Conservation (phyloP, 1,139 yeast species). For the Sugiyamaella castrensis region DNA sequence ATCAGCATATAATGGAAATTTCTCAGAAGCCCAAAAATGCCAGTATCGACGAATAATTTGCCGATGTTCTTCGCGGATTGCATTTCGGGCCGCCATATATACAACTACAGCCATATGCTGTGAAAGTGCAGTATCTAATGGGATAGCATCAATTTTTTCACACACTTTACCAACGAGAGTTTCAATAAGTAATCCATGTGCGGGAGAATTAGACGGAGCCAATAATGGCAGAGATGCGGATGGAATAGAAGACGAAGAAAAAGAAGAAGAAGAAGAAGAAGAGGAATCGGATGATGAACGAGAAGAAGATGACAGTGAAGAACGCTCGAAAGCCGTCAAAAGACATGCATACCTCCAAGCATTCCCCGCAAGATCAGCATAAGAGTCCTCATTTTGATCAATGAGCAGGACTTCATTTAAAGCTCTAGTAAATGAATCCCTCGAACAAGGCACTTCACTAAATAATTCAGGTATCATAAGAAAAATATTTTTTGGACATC, state of each 20-base stretch:
- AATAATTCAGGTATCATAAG: slow-evolving; percentile 16
- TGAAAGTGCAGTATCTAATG: slow-evolving; percentile 20
- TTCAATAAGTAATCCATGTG: slow-evolving; percentile 2
- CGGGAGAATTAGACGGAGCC: not conserved
- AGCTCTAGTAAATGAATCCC: slow-evolving; percentile 8
- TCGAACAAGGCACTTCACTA: slow-evolving; percentile 7
- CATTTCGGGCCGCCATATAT: slow-evolving; percentile 20
- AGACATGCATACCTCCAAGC: slow-evolving; percentile 24
- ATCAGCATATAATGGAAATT: slow-evolving; percentile 24
- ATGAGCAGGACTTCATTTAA: slow-evolving; percentile 15
- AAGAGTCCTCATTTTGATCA: slow-evolving; percentile 10
- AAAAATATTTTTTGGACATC: slow-evolving; percentile 23
- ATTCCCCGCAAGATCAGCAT: slow-evolving; percentile 12
- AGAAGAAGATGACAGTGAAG: not conserved
- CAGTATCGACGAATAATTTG: slow-evolving; percentile 20
- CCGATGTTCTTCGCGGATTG: slow-evolving; percentile 17
- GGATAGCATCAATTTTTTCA: slow-evolving; percentile 14
- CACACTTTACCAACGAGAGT: slow-evolving; percentile 20
- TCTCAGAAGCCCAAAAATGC: slow-evolving; percentile 21
- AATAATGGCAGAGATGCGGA: not conserved
- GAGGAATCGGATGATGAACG: not conserved
- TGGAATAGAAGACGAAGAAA: not conserved
- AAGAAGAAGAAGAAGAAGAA: not conserved
- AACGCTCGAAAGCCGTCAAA: slow-evolving; percentile 17
- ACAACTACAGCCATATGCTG: slow-evolving; percentile 24